Base-by-base conservation (phyloP, 23 red algal species). In the Gracilariopsis chorda region DNA sequence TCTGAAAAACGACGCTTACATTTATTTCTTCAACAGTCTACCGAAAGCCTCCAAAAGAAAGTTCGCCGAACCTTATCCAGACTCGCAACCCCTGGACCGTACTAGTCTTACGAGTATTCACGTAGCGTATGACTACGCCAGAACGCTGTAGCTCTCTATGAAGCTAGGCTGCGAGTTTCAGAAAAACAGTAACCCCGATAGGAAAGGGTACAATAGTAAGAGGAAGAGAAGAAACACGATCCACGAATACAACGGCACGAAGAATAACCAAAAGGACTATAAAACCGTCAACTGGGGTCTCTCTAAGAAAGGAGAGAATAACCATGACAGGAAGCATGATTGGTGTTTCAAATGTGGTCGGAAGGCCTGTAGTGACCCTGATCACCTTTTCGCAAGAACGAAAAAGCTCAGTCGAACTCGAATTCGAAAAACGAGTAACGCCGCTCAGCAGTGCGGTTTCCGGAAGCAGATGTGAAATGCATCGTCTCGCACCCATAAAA, bases 331-430 rank as follows among this genome's bases (percentile, higher is more conserved):
- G 20, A 39, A 51, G 17, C 12, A 78, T 12, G 72, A 78, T 48
- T 20, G 72, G 17, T 78, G 72, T 78, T 78, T 24, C 36, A 78
- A 78, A 20, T 78, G 72, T 27, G 72, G 43, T 20, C 14, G 25
- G 39, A 32, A 19, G 19, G 20, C 36, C 25, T 78, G 72, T 24
- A 78, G 72, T 27, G 0, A 14, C n/a, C 14, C 49, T n/a, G 49
- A 55, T 55, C 14, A 55, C 16, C 49, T n/a, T 14, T 55, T 55
- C 16, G 16, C 49, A 55, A 14, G n/a, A 55, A n/a, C 14, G n/a
- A 55, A 55, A n/a, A n/a, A n/a, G n/a, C n/a, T n/a, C n/a, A 78
- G 39, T 48, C 44, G 48, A 78, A 78, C 23, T 48, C 14, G 14
- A 13, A 14, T 21, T 12, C 20, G 30, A 24, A 32, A 24, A 78